Percentiles rank a stretch among this genome's conserved stretches.
These are phyloP conservation scores for Kalaharituber pfeilii DNA, from an alignment of 2,329 filamentous ascomycete species.

Conservation along the genomic window DNA sequence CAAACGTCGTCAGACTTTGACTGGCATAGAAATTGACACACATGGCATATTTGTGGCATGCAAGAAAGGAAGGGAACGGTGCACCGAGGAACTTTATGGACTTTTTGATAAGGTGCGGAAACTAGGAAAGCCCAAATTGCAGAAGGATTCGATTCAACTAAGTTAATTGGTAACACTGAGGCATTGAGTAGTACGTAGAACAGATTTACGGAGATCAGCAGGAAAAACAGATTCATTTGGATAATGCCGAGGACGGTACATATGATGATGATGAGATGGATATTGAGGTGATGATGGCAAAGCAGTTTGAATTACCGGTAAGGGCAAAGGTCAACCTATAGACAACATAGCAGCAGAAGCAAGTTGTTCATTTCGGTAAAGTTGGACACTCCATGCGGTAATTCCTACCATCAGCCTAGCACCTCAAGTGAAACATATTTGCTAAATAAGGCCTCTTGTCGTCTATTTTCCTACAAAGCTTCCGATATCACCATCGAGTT, in stretches of 20 bases:
- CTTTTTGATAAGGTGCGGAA: slow-evolving; percentile 22
- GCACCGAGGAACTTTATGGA: slow-evolving; percentile 20
- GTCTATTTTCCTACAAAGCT: slow-evolving; percentile 36
- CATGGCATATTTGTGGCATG: slow-evolving; percentile 23
- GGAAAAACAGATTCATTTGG: too few species aligned
- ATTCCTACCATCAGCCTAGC: too few species aligned
- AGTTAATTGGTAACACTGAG: too few species aligned
- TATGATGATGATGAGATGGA: slow-evolving; percentile 34
- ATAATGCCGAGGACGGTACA: slow-evolving; percentile 26
- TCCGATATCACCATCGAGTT: slow-evolving; percentile 35
- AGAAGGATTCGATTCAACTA: too few species aligned
- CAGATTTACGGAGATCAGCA: neutral
- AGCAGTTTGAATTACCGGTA: slow-evolving; percentile 44
- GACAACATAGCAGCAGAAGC: slow-evolving; percentile 30
- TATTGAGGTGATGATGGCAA: slow-evolving; percentile 55
- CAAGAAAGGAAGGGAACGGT: slow-evolving; percentile 20
- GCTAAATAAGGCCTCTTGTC: too few species aligned
- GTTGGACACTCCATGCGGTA: slow-evolving; percentile 35
- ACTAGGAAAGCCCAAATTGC: too few species aligned
- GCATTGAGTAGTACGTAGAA: neutral
- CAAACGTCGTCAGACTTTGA: slow-evolving; percentile 11
- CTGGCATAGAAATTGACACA: slow-evolving; percentile 20
- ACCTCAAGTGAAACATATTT: too few species aligned
- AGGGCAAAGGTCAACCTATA: slow-evolving; percentile 20
- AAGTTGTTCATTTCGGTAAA: slow-evolving; percentile 41